phyloP scores from a whole-genome alignment of 2,329 filamentous ascomycete genomes.

The Scedosporium minutisporum region DNA sequence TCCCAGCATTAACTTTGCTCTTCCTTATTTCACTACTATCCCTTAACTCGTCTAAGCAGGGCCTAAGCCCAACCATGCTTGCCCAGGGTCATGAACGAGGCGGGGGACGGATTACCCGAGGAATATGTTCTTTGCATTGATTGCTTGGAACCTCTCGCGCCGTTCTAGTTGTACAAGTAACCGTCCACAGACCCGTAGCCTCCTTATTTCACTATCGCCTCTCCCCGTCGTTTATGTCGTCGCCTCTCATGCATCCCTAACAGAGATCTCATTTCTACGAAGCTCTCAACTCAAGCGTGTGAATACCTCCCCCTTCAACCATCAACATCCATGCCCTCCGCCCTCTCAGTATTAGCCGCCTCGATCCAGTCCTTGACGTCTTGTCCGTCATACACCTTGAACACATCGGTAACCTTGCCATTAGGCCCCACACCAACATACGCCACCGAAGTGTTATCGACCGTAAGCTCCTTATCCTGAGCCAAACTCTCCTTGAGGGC shows the following conservation, averaged over 20 bases:
- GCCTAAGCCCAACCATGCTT: no score
- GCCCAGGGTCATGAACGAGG: no score
- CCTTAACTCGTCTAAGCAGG: no score
- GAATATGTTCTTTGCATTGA: not conserved
- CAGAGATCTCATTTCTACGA: slow-evolving; percentile 20
- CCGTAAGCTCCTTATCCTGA: slow-evolving; percentile 94
- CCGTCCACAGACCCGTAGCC: not conserved
- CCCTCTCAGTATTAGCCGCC: slow-evolving; percentile 38
- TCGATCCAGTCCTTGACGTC: slow-evolving; percentile 82
- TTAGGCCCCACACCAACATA: slow-evolving; percentile 58
- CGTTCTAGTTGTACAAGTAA: slow-evolving; percentile 2
- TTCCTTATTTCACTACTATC: not conserved
- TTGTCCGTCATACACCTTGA: slow-evolving; percentile 84
- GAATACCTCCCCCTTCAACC: not conserved
- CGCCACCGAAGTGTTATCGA: slow-evolving; percentile 92
- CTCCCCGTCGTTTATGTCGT: not conserved
- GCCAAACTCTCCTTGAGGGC: slow-evolving; percentile 92
- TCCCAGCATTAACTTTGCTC: slow-evolving; percentile 11
- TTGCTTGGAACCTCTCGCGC: not conserved
- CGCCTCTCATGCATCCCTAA: not conserved
- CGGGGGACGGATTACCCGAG: no score
- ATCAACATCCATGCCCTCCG: slow-evolving; percentile 27
- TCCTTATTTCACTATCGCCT: not conserved
- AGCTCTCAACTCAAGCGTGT: slow-evolving; percentile 13
- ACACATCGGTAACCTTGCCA: slow-evolving; percentile 54